Evolutionary conservation across 2,329 filamentous ascomycete species (phyloP).

Genomic region (Dactylellina haptotyla): DNA sequence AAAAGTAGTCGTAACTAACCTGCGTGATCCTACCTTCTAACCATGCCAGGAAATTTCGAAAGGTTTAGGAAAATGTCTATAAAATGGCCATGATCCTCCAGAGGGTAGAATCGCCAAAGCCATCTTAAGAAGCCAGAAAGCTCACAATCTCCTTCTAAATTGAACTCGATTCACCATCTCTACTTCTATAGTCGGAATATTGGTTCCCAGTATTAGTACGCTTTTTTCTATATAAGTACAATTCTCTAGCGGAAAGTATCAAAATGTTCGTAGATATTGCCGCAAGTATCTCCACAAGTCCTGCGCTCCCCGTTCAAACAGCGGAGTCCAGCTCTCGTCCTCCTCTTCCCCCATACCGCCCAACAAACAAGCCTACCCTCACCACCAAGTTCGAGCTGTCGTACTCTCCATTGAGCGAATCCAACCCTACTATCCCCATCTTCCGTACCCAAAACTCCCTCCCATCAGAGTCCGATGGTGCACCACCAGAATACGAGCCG

Average conservation of each 20-base stretch:
- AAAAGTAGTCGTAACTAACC: too few relatives aligned
- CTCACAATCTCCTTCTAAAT: too few relatives aligned
- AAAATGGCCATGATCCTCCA: not conserved
- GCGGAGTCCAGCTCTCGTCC: too few relatives aligned
- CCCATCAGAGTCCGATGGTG: not conserved
- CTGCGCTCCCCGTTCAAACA: not conserved
- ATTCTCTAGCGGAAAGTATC: too few relatives aligned
- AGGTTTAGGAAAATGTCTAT: not conserved
- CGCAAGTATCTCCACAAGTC: not conserved
- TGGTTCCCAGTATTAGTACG: too few relatives aligned
- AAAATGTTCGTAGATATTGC: not conserved
- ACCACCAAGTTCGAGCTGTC: conserved; percentile 8
- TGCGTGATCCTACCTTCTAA: not conserved
- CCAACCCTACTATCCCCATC: conserved; percentile 20
- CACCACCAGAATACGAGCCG: conserved; percentile 18
- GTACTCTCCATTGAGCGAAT: not conserved
- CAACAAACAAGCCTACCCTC: not conserved
- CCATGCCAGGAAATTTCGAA: not conserved
- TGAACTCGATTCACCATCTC: too few relatives aligned
- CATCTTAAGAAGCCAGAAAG: too few relatives aligned
- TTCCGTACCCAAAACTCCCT: conserved; percentile 17
- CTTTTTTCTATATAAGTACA: too few relatives aligned
- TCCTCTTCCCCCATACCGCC: not conserved
- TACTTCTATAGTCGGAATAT: too few relatives aligned
- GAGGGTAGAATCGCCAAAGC: not conserved